Percentiles rank a stretch among this genome's conserved stretches.
phyloP scores from a whole-genome alignment of 2,329 filamentous ascomycete genomes.

The Trichoderma cornu-damae region DNA sequence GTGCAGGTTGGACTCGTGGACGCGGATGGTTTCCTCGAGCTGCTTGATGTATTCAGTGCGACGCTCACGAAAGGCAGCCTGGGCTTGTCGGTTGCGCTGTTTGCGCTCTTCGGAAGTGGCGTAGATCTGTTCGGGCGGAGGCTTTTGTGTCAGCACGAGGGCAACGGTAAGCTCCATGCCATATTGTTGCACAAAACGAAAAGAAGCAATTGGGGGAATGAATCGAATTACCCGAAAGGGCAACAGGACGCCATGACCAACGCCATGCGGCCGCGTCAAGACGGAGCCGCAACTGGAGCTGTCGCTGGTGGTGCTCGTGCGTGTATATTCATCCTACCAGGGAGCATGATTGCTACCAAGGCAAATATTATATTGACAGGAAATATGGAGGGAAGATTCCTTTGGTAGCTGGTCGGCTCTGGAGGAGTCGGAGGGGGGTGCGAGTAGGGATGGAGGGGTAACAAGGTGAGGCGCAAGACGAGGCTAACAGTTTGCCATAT shows the following conservation, averaged over 20 bases:
- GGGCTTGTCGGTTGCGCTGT: conserved; percentile 93
- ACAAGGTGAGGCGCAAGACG: background rate
- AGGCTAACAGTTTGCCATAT: background rate
- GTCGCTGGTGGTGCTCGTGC: background rate
- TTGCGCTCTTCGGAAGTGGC: conserved; percentile 98
- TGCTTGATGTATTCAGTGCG: conserved; percentile 99
- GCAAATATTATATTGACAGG: too few species aligned
- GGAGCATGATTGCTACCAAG: background rate
- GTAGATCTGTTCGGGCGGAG: conserved; percentile 65
- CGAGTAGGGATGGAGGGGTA: background rate
- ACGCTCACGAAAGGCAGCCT: conserved; percentile 93
- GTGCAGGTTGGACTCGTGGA: conserved; percentile 90
- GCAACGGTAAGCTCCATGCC: background rate
- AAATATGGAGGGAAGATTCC: background rate
- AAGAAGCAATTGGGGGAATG: background rate
- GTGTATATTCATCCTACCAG: background rate
- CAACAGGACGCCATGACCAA: background rate
- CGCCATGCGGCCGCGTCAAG: background rate
- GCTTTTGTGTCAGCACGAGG: conserved; percentile 18
- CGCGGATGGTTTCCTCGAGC: conserved; percentile 92
- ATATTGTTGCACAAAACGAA: background rate
- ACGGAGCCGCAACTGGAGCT: background rate
- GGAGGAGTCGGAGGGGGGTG: background rate
- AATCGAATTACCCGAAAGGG: conserved; percentile 6
- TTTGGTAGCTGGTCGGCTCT: background rate